A percentile compares a stretch with the other conserved stretches of the same genome.
phyloP scores from a whole-genome alignment of 1,284 basidiomycete species.

The Cutaneotrichosporon sp. region DNA sequence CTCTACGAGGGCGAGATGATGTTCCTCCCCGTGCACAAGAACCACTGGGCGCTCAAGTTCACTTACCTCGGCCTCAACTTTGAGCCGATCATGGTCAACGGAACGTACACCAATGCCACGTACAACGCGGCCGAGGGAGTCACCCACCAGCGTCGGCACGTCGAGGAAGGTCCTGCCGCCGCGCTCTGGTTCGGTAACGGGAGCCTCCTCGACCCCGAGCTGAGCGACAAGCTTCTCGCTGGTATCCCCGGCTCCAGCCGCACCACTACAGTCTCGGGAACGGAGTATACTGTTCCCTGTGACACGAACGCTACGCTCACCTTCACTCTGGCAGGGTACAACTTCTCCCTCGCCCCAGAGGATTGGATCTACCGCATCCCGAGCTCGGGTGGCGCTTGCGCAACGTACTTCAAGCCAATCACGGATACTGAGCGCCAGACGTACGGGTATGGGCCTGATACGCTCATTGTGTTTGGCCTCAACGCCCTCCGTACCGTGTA shows the following conservation, averaged over 20 bases:
- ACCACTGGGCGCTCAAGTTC: neutral
- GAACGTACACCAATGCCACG: neutral
- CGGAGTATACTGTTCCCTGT: neutral
- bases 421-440: neutral
- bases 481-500: neutral
- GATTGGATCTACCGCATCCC: neutral
- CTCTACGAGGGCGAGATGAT: neutral
- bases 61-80: neutral
- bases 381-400: neutral
- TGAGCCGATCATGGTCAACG: conserved; percentile 1
- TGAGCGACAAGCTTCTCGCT: neutral
- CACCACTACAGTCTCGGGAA: neutral
- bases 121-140: neutral
- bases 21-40: neutral
- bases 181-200: neutral
- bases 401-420: neutral
- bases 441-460: neutral
- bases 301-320: neutral
- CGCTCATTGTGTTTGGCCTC: neutral
- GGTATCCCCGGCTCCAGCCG: neutral
- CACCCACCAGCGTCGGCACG: neutral
- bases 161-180: neutral
- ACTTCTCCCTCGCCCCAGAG: neutral
- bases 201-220: neutral
- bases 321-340: neutral